Base-by-base conservation (phyloP, 2,329 filamentous ascomycete genomes). In the Fusarium begoniae region DNA sequence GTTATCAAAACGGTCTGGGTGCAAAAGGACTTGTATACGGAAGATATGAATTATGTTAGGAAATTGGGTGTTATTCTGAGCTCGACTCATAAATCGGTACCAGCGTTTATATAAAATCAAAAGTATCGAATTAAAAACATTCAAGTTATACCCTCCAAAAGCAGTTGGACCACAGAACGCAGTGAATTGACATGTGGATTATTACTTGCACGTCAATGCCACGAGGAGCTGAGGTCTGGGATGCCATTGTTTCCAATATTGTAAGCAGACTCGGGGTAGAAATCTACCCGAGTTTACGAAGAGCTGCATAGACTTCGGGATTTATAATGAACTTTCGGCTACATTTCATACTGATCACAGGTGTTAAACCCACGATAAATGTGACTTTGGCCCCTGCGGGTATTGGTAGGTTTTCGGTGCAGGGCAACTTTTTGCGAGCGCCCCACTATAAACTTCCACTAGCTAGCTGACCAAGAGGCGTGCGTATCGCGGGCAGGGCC, bases 1-100 rank as follows among this genome's bases (percentile, higher is more conserved):
- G 28, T 82, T 8, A 18, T 83, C 2, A 60, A 81, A 45, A 73
- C 76, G 0, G 40, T 81, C 6, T 84, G 82, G 82, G 77, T 79
- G 6, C 82, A 83, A 50, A 76, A 81, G 8, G 82, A 84, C 53
- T 72, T 84, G 2, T 65, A 59, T 4, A 6, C 26, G 3, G 51
- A 43, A 9, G 38, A 58, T 1, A 28, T 66, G 22, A 72, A 74
- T 10, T 75, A 75, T 48, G 40, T 68, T 1, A 18, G 48, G 0
- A 74, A 74, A 17, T 18, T 75, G 14, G 63, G 72, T 4, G 24
- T 65, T 44, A 59, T 74, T 54, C 40, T 75, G n/a, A 75, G 73
- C 44, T 69, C 60, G 1, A 72, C 57, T 11, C 55, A 71, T 2
- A 51, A 32, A 3, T 50, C 66, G 11, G 61, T 73, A 15, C 70